Percentiles rank a stretch among this genome's conserved stretches.
These are phyloP conservation scores for Boletus speciosus DNA, from an alignment of 768 basidiomycete genomes.

Conservation along the genomic window DNA sequence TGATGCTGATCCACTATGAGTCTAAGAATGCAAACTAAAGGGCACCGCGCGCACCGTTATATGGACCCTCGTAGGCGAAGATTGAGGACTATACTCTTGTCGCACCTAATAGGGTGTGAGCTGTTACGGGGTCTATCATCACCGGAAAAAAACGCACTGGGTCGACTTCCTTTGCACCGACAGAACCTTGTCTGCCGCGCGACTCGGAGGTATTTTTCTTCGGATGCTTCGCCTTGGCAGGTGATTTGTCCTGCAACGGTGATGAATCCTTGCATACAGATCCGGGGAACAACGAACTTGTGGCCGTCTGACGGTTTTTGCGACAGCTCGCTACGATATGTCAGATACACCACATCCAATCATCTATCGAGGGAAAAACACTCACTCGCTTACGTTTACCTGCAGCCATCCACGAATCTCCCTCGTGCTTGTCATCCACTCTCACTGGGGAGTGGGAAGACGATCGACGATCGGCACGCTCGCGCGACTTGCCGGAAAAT, in stretches of 20 bases:
- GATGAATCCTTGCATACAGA: neutral
- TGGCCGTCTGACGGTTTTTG: too few species aligned
- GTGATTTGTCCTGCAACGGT: neutral
- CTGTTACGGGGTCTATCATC: neutral
- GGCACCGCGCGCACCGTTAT: neutral
- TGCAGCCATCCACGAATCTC: neutral
- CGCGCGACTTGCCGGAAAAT: too few species aligned
- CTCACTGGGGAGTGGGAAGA: neutral
- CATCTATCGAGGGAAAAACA: neutral
- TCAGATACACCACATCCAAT: too few species aligned
- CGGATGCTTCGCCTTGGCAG: neutral
- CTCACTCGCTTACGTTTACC: neutral
- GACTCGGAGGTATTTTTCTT: neutral
- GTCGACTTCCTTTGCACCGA: neutral
- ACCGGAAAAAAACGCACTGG: neutral
- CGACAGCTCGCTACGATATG: neutral
- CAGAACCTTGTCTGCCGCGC: neutral
- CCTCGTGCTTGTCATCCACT: neutral
- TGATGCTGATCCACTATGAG: neutral
- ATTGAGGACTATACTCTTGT: too few species aligned
- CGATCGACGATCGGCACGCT: neutral
- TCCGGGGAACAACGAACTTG: neutral
- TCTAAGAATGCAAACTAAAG: neutral
- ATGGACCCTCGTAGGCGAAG: too few species aligned
- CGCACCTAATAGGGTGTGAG: neutral